Conservation (phyloP, 1,284 basidiomycete species). For the Trichosporon inkin region DNA sequence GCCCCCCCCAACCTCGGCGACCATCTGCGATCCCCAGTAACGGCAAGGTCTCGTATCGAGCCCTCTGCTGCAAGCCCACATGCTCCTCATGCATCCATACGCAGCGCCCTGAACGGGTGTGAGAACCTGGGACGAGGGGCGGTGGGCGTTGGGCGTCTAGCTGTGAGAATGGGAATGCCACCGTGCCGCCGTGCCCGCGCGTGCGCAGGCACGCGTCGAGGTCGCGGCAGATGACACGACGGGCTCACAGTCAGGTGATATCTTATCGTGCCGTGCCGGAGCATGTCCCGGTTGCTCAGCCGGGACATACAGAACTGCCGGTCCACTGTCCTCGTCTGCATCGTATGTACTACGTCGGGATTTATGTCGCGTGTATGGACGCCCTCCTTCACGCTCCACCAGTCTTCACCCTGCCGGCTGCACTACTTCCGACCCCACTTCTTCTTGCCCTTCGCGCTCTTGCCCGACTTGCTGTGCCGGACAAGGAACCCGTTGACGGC, state of each 20-base stretch:
- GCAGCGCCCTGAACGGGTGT: not conserved
- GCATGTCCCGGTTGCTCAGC: not conserved
- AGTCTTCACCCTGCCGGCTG: not conserved
- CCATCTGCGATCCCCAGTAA: not conserved
- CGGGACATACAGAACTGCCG: not conserved
- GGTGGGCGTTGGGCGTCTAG: not conserved
- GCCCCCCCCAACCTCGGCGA: too few relatives aligned
- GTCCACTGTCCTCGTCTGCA: not conserved
- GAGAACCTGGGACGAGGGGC: not conserved
- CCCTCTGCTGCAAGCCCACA: not conserved
- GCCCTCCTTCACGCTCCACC: not conserved
- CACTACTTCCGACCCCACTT: not conserved
- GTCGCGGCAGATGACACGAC: not conserved
- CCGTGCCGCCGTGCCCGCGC: not conserved
- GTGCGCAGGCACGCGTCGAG: not conserved
- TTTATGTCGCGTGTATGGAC: not conserved
- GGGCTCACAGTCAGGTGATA: not conserved
- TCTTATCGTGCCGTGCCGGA: not conserved
- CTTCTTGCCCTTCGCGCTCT: not conserved
- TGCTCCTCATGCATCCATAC: constrained; percentile 1
- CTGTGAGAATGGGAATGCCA: not conserved
- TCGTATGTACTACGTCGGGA: not conserved
- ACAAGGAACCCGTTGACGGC: constrained; percentile 1
- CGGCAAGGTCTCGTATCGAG: not conserved
- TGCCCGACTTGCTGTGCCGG: not conserved